These are phyloP conservation scores for Aspergillus neoniger DNA, from an alignment of 2,329 filamentous ascomycete genomes.

Conservation along the genomic window DNA sequence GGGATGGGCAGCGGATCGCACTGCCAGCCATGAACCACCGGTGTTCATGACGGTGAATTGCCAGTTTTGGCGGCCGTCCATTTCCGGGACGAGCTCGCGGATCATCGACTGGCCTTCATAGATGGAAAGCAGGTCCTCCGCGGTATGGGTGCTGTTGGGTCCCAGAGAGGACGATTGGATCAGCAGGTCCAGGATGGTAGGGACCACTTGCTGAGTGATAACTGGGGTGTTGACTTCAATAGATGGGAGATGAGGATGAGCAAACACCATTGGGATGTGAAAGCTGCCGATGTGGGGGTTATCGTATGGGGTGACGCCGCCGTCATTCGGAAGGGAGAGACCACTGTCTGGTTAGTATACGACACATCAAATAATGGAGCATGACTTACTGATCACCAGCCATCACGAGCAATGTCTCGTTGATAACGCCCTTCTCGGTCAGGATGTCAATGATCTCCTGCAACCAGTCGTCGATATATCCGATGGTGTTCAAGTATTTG, in stretches of 20 bases:
- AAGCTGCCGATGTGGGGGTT: conserved; percentile 37
- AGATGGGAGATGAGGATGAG: conserved; percentile 34
- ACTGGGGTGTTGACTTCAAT: conserved; percentile 32
- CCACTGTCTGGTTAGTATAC: conserved; percentile 22
- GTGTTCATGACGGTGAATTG: conserved; percentile 41
- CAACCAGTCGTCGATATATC: conserved; percentile 36
- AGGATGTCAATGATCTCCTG: conserved; percentile 32
- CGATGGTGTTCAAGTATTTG: conserved; percentile 35
- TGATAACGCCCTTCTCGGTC: conserved; percentile 32
- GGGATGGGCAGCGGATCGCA: conserved; percentile 33
- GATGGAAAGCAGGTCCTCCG: conserved; percentile 29
- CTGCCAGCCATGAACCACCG: conserved; percentile 33
- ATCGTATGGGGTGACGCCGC: conserved; percentile 36
- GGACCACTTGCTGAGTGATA: conserved; percentile 34
- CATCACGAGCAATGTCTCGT: conserved; percentile 38
- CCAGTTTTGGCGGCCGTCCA: conserved; percentile 30
- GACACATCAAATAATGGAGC: not conserved
- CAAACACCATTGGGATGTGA: conserved; percentile 36
- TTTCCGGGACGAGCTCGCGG: conserved; percentile 26
- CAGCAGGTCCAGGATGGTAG: conserved; percentile 35
- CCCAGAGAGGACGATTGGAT: conserved; percentile 34
- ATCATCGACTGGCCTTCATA: conserved; percentile 39
- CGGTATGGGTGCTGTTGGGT: conserved; percentile 21
- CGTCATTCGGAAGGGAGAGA: conserved; percentile 39
- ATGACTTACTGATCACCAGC: conserved; percentile 36